Base-by-base conservation (phyloP, 331 rosid genomes). In the Quercus phellos region DNA sequence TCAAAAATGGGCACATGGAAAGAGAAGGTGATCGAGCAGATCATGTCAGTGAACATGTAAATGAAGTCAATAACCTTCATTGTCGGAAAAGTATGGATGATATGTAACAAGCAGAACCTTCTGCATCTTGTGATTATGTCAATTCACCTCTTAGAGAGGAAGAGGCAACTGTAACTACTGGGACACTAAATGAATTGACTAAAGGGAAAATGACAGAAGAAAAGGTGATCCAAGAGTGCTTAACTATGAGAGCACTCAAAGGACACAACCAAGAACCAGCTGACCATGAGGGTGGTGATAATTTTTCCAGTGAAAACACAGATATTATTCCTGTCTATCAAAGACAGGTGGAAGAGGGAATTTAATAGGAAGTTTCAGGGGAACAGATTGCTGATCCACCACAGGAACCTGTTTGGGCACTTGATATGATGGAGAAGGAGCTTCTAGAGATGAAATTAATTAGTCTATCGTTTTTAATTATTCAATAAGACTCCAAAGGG, bases 401-500 rank as follows among this genome's bases (percentile, higher is more conserved):
- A n/a, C 53, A 56, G 66, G 76, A 73, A 64, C 78, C 78, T 66
- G 80, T 72, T 70, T 73, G 66, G 80, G 85, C 82, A 58, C 82
- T 69, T 80, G 60, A 11, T 54, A 22, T 77, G 79, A 60, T 76
- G 51, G 75, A 19, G 87, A 60, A 59, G 74, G 61, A 50, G 68
- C 60, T 75, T 80, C 87, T 74, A 70, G 85, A 77, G 85, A 73
- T 53, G 83, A 79, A 54, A 26, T n/a, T 70, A 50, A 72, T 7
- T 75, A 76, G 43, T 74, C 70, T 66, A 79, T 42, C 50, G 56
- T 24, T 79, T 77, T 85, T 77, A 67, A 78, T 68, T 87, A 82
- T 51, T 63, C 81, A 74, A 5, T 73, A 68, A 72, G 85, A 72
- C 18, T 74, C 50, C 79, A 46, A 50, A 78, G 42, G 68, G 73